phyloP scores from a whole-genome alignment of 2,329 filamentous ascomycete genomes.

The Sporothrix humicola region DNA sequence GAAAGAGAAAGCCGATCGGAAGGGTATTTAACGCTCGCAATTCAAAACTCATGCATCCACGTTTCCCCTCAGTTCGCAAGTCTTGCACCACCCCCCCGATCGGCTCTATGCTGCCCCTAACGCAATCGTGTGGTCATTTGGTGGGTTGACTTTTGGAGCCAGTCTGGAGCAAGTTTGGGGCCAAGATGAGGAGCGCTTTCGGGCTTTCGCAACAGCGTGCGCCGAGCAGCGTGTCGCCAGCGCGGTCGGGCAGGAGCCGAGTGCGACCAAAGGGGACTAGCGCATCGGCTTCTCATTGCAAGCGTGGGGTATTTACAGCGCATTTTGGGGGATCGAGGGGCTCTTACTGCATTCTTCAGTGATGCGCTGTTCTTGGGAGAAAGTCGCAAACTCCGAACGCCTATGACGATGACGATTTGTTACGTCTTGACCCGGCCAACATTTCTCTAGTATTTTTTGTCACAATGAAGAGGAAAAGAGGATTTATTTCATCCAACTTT shows the following conservation, averaged over 20 bases:
- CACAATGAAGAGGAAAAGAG: too few species aligned
- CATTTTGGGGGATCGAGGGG: too few species aligned
- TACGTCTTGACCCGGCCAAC: neutral
- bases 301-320: too few species aligned
- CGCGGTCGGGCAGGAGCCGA: conserved; percentile 12
- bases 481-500: neutral
- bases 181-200: conserved; percentile 21
- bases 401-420: neutral
- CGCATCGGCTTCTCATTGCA: neutral
- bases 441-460: conserved; percentile 9
- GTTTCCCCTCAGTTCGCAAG: conserved; percentile 22
- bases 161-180: too few species aligned
- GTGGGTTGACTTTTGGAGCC: conserved; percentile 8
- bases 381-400: conserved; percentile 1
- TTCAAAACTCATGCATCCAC: neutral
- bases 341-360: too few species aligned
- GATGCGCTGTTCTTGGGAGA: neutral
- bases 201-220: conserved; percentile 33
- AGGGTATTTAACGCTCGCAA: conserved; percentile 12
- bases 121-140: conserved; percentile 13
- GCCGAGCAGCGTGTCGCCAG: conserved; percentile 29
- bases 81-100: conserved; percentile 25
- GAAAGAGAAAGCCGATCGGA: conserved; percentile 14
- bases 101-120: conserved; percentile 14
- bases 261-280: conserved; percentile 6